Conservation (phyloP, 306 rosid genomes). For the Crataegus laevigata region DNA sequence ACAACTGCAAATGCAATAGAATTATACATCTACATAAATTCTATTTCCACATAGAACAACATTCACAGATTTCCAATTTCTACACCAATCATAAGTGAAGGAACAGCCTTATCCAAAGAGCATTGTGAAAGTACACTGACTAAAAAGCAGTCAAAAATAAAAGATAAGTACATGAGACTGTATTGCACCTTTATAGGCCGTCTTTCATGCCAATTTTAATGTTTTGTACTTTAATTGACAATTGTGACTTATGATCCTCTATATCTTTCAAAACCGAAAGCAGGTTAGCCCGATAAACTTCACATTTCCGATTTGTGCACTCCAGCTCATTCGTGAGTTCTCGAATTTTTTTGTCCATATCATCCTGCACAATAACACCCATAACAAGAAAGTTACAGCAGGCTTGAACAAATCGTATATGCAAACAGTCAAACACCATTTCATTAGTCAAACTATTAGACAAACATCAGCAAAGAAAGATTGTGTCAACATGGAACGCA, state of each 20-base stretch:
- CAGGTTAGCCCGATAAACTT: conserved; percentile 87
- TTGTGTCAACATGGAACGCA: background rate
- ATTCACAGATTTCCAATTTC: background rate
- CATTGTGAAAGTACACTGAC: conserved; percentile 14
- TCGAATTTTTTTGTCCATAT: conserved; percentile 68
- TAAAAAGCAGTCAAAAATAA: background rate
- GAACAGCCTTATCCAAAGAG: conserved; percentile 5
- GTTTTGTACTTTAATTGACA: conserved; percentile 90
- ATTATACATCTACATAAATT: conserved; percentile 4
- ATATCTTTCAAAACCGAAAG: conserved; percentile 91
- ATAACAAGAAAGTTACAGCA: background rate
- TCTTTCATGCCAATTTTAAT: conserved; percentile 93
- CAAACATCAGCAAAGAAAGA: background rate
- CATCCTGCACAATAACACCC: conserved; percentile 57
- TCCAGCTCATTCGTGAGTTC: conserved; percentile 64
- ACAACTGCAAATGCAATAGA: background rate
- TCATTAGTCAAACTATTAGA: background rate
- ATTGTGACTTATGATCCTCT: conserved; percentile 88
- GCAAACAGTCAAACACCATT: background rate
- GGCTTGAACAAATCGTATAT: background rate
- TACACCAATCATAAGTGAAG: conserved; percentile 10
- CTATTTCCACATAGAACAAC: background rate
- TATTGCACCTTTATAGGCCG: conserved; percentile 47
- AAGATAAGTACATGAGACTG: conserved; percentile 19
- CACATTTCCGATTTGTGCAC: conserved; percentile 77